Percentiles rank a stretch among this genome's conserved stretches.
These are phyloP conservation scores for Blastomyces gilchristii DNA, from an alignment of 2,329 filamentous ascomycete species.

Conservation along the genomic window DNA sequence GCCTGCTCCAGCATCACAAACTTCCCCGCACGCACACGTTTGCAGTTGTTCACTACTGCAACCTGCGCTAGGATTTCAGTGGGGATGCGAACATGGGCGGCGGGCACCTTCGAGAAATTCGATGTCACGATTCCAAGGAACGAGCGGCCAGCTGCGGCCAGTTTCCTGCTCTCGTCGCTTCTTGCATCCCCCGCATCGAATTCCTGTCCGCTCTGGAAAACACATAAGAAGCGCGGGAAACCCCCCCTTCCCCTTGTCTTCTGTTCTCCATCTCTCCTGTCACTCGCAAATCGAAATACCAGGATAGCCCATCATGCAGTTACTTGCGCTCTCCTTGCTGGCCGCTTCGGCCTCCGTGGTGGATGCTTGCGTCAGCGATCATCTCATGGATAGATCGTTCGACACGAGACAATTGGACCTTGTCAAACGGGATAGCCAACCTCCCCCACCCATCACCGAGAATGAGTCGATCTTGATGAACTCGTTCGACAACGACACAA, in stretches of 20 bases:
- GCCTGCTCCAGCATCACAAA: neutral
- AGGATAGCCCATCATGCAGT: slow-evolving; percentile 11
- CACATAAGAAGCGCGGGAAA: neutral
- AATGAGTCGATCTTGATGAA: slow-evolving; percentile 22
- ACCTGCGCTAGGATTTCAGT: neutral
- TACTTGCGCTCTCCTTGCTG: slow-evolving; percentile 11
- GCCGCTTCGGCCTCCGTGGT: slow-evolving; percentile 13
- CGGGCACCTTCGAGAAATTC: neutral
- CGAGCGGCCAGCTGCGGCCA: neutral
- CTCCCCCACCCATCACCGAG: slow-evolving; percentile 20
- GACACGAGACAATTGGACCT: slow-evolving; percentile 13
- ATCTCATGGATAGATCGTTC: slow-evolving; percentile 6
- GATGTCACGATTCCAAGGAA: neutral
- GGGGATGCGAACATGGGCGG: neutral
- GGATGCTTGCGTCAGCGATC: slow-evolving; percentile 14
- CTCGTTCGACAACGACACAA: slow-evolving; percentile 21
- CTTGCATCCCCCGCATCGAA: neutral
- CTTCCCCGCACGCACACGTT: slow-evolving; percentile 1
- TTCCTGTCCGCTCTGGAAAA: neutral
- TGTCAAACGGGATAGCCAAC: slow-evolving; percentile 17
- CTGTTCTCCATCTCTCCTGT: neutral
- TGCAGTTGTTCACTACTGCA: neutral
- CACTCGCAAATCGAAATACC: neutral
- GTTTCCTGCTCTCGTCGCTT: neutral
- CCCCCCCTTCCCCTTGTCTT: neutral